These are phyloP conservation scores for Trametes coccinea DNA, from an alignment of 768 basidiomycete species.

Conservation along the genomic window DNA sequence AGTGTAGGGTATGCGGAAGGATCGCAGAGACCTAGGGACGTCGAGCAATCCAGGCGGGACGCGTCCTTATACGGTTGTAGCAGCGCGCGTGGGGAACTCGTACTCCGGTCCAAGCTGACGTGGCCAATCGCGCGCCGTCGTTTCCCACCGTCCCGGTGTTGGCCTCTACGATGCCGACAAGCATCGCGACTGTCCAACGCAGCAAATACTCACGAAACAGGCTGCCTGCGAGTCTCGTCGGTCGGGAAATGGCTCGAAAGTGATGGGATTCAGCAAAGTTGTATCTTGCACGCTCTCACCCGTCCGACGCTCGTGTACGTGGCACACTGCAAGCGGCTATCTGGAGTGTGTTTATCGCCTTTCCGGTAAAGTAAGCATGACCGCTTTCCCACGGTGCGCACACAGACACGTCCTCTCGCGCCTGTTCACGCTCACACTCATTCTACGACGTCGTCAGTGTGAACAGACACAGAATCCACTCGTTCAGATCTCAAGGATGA, in stretches of 20 bases:
- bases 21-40: background rate
- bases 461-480: no score
- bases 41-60: slow-evolving; percentile 3
- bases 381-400: background rate
- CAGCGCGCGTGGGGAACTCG: slow-evolving; percentile 20
- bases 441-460: background rate
- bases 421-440: background rate
- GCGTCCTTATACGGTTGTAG: slow-evolving; percentile 24
- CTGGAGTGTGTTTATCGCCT: slow-evolving; percentile 1
- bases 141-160: slow-evolving; percentile 29
- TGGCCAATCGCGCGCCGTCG: slow-evolving; percentile 23
- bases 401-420: background rate
- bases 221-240: slow-evolving; percentile 14
- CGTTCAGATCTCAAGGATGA: background rate
- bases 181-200: slow-evolving; percentile 9
- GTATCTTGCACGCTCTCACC: background rate
- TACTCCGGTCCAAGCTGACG: slow-evolving; percentile 25
- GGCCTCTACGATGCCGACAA: slow-evolving; percentile 22
- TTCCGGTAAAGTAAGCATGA: background rate
- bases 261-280: slow-evolving; percentile 8
- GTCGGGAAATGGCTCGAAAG: slow-evolving; percentile 8
- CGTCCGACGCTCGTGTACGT: slow-evolving; percentile 17
- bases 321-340: background rate
- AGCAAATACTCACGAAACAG: slow-evolving; percentile 16
- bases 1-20: background rate